These are phyloP conservation scores for Dillenia suffruticosa DNA, from an alignment of 164 flowering plant species.

Conservation along the genomic window DNA sequence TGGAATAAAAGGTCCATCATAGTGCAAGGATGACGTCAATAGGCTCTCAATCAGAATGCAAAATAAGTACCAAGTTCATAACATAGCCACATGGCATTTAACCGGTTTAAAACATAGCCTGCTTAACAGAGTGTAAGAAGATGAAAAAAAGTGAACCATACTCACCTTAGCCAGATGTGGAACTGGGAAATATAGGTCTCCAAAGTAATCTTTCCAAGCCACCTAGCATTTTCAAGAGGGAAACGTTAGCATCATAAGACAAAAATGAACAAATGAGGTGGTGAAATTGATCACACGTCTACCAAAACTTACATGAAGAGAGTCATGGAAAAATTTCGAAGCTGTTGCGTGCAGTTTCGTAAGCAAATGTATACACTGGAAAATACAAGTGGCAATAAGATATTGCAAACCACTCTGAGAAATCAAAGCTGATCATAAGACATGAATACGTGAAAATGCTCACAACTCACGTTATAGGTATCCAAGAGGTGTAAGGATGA, in stretches of 20 bases:
- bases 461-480: constrained; percentile 87
- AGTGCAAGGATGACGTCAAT: no score
- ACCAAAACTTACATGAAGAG: constrained; percentile 80
- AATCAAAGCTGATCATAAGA: neutral
- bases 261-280: neutral
- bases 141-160: constrained; percentile 1
- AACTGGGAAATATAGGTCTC: constrained; percentile 98
- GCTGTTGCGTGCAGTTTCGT: constrained; percentile 87
- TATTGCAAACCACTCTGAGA: constrained; percentile 3
- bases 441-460: neutral
- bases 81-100: no score
- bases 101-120: no score
- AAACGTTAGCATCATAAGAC: neutral
- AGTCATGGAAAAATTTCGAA: constrained; percentile 77
- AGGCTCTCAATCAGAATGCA: no score
- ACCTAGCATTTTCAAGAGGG: constrained; percentile 42
- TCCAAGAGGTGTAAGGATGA: constrained; percentile 99
- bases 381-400: constrained; percentile 14
- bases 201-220: constrained; percentile 98
- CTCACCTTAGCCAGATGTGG: constrained; percentile 98
- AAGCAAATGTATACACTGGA: constrained; percentile 91
- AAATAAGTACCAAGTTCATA: no score
- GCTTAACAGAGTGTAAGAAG: no score
- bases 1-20: no score
- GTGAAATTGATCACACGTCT: no score